Evolutionary conservation across 768 basidiomycete species (phyloP).

Genomic region (Postia placenta): DNA sequence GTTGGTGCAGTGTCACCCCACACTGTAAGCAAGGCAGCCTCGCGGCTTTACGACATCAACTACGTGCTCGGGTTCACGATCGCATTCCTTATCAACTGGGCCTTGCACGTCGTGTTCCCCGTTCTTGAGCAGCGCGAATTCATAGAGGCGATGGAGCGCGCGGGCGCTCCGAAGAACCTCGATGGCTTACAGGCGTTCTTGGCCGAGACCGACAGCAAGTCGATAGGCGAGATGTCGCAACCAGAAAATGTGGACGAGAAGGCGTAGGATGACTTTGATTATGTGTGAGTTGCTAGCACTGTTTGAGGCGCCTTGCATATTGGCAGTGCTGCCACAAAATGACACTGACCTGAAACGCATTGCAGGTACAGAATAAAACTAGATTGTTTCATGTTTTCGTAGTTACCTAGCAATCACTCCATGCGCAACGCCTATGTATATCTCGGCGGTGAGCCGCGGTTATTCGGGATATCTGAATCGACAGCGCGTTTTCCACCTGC

Average conservation of each 20-base stretch:
- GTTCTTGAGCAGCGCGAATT: background rate
- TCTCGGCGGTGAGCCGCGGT: no score
- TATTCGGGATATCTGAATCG: no score
- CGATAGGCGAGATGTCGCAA: background rate
- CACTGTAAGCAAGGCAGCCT: slow-evolving; percentile 4
- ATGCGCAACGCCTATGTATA: no score
- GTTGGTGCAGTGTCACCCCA: slow-evolving; percentile 9
- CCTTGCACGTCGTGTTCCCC: background rate
- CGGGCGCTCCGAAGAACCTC: background rate
- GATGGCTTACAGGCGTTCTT: background rate
- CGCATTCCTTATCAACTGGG: slow-evolving; percentile 1
- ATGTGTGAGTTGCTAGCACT: background rate
- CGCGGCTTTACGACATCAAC: slow-evolving; percentile 11
- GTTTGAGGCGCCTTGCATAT: no score
- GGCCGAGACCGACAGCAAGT: background rate
- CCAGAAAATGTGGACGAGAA: background rate
- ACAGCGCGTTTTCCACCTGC: no score
- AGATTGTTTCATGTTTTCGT: no score
- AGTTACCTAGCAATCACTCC: no score
- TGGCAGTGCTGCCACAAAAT: no score
- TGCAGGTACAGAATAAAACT: no score
- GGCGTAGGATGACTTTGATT: background rate
- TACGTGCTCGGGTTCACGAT: slow-evolving; percentile 16
- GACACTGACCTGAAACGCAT: no score
- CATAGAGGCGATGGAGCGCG: background rate